Evolutionary conservation across 2,329 filamentous ascomycete genomes (phyloP).

Genomic region (Colletotrichum nymphaeae): DNA sequence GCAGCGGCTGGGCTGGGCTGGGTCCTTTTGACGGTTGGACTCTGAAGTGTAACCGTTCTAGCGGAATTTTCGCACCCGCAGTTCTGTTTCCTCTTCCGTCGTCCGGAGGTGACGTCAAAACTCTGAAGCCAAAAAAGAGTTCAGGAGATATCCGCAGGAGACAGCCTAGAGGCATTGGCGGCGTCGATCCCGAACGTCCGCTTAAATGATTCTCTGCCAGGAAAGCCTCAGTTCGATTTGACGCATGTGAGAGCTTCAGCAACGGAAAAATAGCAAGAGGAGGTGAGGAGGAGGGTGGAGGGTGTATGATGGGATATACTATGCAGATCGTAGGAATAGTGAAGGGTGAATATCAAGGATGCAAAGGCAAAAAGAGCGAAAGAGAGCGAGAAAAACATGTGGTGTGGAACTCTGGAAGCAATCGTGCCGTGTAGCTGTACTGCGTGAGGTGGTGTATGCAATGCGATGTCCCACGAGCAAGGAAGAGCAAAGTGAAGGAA

Average conservation of each 20-base stretch:
- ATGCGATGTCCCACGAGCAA: background rate
- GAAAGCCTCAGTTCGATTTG: background rate
- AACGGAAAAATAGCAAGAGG: background rate
- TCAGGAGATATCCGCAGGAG: background rate
- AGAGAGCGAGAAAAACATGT: background rate
- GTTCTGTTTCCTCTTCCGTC: background rate
- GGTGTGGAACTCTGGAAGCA: background rate
- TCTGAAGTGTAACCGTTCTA: background rate
- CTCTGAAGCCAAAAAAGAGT: background rate
- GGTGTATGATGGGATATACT: background rate
- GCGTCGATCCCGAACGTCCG: conserved; percentile 21
- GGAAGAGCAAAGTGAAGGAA: background rate
- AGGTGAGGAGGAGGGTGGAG: background rate
- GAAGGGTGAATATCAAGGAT: background rate
- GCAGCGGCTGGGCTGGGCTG: background rate
- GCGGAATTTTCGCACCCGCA: background rate
- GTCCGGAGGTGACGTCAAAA: background rate
- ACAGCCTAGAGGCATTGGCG: background rate
- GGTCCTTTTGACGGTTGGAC: background rate
- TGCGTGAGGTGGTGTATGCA: conserved; percentile 1
- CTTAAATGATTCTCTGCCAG: background rate
- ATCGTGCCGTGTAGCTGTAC: background rate
- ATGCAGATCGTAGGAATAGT: conserved; percentile 1
- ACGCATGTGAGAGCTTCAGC: background rate
- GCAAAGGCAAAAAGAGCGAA: background rate